Evolutionary conservation across 2,329 filamentous ascomycete species (phyloP).

Genomic region (Teratosphaeria viscida): DNA sequence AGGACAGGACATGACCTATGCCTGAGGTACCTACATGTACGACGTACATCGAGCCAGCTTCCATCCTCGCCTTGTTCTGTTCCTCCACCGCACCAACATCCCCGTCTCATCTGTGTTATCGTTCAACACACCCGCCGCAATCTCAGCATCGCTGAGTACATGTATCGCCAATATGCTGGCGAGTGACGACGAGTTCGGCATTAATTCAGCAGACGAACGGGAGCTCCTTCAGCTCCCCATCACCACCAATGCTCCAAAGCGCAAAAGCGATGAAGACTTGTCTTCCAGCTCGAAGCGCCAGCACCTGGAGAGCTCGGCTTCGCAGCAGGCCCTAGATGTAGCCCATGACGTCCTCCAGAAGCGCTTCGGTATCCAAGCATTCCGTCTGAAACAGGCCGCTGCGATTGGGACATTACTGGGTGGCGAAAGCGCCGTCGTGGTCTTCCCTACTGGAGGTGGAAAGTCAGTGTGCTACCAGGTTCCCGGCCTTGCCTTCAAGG

Average conservation of each 20-base stretch:
- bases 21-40: no score
- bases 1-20: no score
- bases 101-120: background rate
- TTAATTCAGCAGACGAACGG: conserved; percentile 16
- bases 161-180: background rate
- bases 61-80: no score
- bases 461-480: conserved; percentile 96
- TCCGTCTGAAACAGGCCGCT: conserved; percentile 37
- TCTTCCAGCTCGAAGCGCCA: conserved; percentile 4
- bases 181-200: conserved; percentile 17
- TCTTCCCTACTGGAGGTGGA: conserved; percentile 96
- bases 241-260: conserved; percentile 5
- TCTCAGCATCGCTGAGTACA: no score
- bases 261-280: conserved; percentile 4
- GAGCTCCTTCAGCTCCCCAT: conserved; percentile 13
- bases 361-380: conserved; percentile 32
- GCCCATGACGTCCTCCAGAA: conserved; percentile 29
- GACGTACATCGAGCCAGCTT: no score
- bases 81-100: background rate
- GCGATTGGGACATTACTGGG: conserved; percentile 34
- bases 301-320: background rate
- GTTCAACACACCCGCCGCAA: no score
- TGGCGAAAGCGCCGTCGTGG: conserved; percentile 60
- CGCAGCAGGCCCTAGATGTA: conserved; percentile 4
- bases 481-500: conserved; percentile 64